Percentiles rank a stretch among this genome's conserved stretches.
phyloP scores from a whole-genome alignment of 1,284 basidiomycete species.

The Taiwanofungus camphoratus region DNA sequence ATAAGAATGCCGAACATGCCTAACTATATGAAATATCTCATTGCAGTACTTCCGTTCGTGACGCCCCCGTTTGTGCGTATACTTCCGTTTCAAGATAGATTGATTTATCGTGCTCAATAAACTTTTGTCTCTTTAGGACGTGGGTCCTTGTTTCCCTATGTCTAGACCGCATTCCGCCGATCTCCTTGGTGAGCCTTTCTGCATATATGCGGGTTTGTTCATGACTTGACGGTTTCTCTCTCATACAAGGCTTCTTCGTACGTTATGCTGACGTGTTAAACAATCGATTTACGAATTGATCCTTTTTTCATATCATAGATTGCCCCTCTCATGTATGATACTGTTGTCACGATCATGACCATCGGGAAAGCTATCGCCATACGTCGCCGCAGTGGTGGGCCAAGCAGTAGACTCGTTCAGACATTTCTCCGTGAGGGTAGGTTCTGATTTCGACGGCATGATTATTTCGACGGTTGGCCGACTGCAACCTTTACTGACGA shows the following conservation, averaged over 20 bases:
- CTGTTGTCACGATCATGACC: conserved; percentile 72
- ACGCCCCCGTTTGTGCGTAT: not conserved
- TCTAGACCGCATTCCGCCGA: conserved; percentile 75
- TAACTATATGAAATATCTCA: not conserved
- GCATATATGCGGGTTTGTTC: not conserved
- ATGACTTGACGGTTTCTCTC: conserved; percentile 7
- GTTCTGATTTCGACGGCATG: conserved; percentile 8
- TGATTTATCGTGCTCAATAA: too few species aligned
- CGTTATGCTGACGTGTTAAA: conserved; percentile 26
- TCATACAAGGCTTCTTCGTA: conserved; percentile 62
- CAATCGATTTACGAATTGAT: not conserved
- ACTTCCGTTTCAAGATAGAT: too few species aligned
- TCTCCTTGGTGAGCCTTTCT: conserved; percentile 50
- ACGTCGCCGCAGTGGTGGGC: conserved; percentile 65
- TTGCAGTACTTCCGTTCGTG: conserved; percentile 61
- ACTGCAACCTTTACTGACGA: too few species aligned
- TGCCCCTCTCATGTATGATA: conserved; percentile 73
- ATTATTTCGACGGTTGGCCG: not conserved
- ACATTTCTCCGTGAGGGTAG: conserved; percentile 75
- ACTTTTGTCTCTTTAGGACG: conserved; percentile 23
- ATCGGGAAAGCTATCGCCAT: conserved; percentile 69
- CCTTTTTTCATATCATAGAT: conserved; percentile 38
- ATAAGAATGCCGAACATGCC: not conserved
- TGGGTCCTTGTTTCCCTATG: conserved; percentile 69
- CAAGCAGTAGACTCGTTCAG: conserved; percentile 71